Conservation (phyloP, 345 rosid species). For the Theobroma cacao region DNA sequence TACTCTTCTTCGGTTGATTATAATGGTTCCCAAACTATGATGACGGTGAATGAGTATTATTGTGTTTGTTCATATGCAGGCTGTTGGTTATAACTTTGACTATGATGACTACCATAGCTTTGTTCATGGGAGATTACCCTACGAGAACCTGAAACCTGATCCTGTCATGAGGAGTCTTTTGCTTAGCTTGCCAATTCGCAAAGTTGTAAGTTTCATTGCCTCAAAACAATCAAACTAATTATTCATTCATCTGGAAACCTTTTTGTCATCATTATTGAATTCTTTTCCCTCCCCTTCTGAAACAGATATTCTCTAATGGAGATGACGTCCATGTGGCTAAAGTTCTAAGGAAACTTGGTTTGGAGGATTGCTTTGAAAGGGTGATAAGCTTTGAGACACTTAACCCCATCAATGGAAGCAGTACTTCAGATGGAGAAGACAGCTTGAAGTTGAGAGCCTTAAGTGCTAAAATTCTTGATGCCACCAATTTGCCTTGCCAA, state of each 20-base stretch:
- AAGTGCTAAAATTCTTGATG: constrained; percentile 29
- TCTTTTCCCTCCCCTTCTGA: background rate
- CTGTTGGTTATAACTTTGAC: constrained; percentile 76
- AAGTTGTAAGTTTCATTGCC: constrained; percentile 79
- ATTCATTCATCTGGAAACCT: background rate
- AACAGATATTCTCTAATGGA: constrained; percentile 58
- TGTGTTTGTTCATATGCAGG: constrained; percentile 40
- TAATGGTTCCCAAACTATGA: background rate
- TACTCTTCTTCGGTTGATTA: background rate
- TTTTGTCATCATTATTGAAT: background rate
- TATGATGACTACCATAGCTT: constrained; percentile 73
- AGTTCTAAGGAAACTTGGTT: constrained; percentile 51
- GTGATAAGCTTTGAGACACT: constrained; percentile 59
- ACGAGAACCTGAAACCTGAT: constrained; percentile 76
- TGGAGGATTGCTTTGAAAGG: constrained; percentile 64
- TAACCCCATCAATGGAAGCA: constrained; percentile 32
- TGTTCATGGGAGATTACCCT: constrained; percentile 85
- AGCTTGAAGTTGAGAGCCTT: constrained; percentile 22
- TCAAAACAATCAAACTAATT: too few species aligned
- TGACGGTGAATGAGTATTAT: background rate
- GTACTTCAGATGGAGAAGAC: constrained; percentile 31
- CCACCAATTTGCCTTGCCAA: constrained; percentile 22
- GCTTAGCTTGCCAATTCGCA: constrained; percentile 58
- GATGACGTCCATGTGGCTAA: constrained; percentile 49
- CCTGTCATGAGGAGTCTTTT: constrained; percentile 69